phyloP scores from a whole-genome alignment of 257 asterid genomes.

The Fraxinus americana region DNA sequence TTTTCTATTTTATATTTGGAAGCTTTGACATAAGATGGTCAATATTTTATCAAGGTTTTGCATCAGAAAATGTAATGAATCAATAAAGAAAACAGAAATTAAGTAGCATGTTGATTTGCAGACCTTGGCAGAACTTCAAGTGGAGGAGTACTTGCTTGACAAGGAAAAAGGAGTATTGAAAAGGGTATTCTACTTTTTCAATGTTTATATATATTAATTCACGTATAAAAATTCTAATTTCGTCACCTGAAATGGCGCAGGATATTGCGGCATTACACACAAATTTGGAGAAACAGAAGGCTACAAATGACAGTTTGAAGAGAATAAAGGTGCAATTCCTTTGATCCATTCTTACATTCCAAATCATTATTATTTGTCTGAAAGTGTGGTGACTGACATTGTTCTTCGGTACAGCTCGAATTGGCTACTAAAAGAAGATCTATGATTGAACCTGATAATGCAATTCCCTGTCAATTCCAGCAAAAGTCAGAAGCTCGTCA shows the following conservation, averaged over 20 bases:
- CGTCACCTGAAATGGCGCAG: background rate
- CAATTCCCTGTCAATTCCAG: background rate
- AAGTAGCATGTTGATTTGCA: background rate
- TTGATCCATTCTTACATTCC: background rate
- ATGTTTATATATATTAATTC: background rate
- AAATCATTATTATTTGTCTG: background rate
- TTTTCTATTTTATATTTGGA: background rate
- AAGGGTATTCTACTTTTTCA: background rate
- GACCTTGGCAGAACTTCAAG: slow-evolving; percentile 11
- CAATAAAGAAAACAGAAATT: background rate
- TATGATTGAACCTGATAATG: background rate
- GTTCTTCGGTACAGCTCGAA: background rate
- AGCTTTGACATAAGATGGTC: background rate
- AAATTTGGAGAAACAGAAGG: slow-evolving; percentile 4
- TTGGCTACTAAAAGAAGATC: background rate
- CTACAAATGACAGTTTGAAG: background rate
- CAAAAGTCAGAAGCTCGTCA: background rate
- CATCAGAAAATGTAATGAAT: background rate
- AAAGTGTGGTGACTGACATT: background rate
- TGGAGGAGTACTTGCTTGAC: slow-evolving; percentile 2
- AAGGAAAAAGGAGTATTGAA: background rate
- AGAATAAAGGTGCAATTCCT: background rate
- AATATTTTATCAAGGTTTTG: background rate
- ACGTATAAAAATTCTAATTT: background rate
- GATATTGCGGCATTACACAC: background rate